Evolutionary conservation across 352 stramenopile genomes (phyloP), one percentile per base, ranked within the genome.

Genomic region (Phytophthora europaea): DNA sequence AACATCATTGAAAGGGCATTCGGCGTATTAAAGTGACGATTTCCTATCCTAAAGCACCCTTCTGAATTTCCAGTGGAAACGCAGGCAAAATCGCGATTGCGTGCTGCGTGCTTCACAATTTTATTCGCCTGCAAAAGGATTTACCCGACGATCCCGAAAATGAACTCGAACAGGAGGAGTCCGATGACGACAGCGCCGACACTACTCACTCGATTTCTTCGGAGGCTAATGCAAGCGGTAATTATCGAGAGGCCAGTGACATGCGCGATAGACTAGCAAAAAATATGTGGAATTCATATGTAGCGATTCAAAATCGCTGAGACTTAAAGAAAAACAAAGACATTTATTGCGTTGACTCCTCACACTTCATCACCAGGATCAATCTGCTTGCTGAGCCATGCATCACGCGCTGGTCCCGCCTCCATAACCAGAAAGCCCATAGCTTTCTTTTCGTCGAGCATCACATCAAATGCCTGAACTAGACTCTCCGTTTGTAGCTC

Each of bases 1-100:
- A 75, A 75, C 36, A 34, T 70, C 7, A 72, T 75, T 36, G 67
- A 79, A 54, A 34, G 67, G 6, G 9, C 31, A 26, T 79, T 72
- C 57, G 65, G 61, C 4, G 61, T 71, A 18, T 54, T 71, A 31
- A 75, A 78, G 23, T 55, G 61, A 3, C 51, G 53, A 48, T 73
- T 74, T 28, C 55, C 48, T 12, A 48, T 72, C 2, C 36, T 71
- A n/a, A 23, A 20, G 50, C 38, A 6, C 0, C 9, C 61, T 3
- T n/a, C 56, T 4, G 69, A 76, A 65, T 68, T 33, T 33, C 31
- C 16, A 3, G 26, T 76, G 23, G 1, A 16, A 0, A 65, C 53
- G 10, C 67, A 75, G 23, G 67, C 61, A 15, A 65, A 45, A 75
- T 54, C 47, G 61, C 70, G 4, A 12, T 43, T 5, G 68, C 61